These are phyloP conservation scores for Nothopassalora personata DNA, from an alignment of 2,329 filamentous ascomycete species.

Conservation along the genomic window DNA sequence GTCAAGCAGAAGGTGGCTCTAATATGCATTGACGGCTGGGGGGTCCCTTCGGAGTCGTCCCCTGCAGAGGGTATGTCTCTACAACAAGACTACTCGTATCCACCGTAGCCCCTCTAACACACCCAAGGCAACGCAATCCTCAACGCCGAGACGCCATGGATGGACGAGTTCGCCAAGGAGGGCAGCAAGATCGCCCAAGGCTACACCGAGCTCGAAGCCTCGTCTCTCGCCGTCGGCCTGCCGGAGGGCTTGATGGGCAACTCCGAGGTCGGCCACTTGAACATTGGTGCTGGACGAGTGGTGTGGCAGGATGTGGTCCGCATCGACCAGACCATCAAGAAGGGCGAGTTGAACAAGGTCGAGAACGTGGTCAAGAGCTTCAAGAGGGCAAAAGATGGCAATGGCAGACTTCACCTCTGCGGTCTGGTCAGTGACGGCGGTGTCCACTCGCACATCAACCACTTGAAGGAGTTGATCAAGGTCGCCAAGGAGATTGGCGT, in stretches of 20 bases:
- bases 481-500: slow-evolving; percentile 85
- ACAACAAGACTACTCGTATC: slow-evolving; percentile 35
- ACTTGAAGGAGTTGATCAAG: slow-evolving; percentile 79
- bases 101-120: not conserved
- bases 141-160: slow-evolving; percentile 84
- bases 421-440: slow-evolving; percentile 93
- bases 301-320: slow-evolving; percentile 92
- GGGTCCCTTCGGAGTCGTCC: slow-evolving; percentile 72
- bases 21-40: slow-evolving; percentile 99
- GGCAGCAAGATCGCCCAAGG: slow-evolving; percentile 71
- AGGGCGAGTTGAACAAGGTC: slow-evolving; percentile 69
- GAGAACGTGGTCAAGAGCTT: slow-evolving; percentile 74
- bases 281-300: slow-evolving; percentile 94
- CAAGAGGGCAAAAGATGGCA: slow-evolving; percentile 74
- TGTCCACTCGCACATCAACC: slow-evolving; percentile 92
- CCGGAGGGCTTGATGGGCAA: slow-evolving; percentile 98
- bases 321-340: slow-evolving; percentile 90
- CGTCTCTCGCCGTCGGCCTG: slow-evolving; percentile 88
- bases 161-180: slow-evolving; percentile 72
- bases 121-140: slow-evolving; percentile 80
- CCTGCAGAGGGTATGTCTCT: slow-evolving; percentile 49
- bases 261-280: slow-evolving; percentile 96
- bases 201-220: slow-evolving; percentile 90
- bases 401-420: slow-evolving; percentile 85
- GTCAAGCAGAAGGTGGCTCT: slow-evolving; percentile 66